Evolutionary conservation across 768 basidiomycete species (phyloP).

Genomic region (Mrakia blollopis): DNA sequence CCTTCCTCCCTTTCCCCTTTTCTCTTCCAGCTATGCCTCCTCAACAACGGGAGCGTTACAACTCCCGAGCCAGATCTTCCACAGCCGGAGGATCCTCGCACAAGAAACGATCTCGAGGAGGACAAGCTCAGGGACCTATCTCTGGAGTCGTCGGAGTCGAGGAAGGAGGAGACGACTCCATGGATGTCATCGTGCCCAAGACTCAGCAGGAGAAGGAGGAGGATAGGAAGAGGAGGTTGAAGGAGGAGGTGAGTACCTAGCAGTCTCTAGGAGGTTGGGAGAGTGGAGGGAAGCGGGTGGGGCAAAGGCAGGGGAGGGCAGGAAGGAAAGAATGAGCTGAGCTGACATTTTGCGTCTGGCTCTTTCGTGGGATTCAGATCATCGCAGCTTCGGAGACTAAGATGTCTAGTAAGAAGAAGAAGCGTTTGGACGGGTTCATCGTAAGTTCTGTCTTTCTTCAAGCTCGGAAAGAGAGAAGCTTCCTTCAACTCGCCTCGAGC

Average conservation of each 20-base stretch:
- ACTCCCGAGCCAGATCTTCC: constrained; percentile 65
- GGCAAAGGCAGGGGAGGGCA: too few relatives aligned
- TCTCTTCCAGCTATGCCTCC: constrained; percentile 22
- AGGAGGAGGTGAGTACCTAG: constrained; percentile 54
- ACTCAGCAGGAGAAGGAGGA: constrained; percentile 58
- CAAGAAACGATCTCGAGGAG: constrained; percentile 54
- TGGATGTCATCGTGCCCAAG: constrained; percentile 56
- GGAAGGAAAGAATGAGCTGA: neutral
- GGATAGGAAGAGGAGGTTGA: constrained; percentile 58
- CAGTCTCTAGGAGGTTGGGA: neutral
- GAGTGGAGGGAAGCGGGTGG: neutral
- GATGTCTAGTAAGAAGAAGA: constrained; percentile 79
- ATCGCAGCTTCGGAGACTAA: constrained; percentile 51
- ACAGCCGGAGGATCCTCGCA: constrained; percentile 57
- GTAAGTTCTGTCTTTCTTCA: constrained; percentile 49
- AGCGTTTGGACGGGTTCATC: constrained; percentile 85
- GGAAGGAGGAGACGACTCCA: constrained; percentile 51
- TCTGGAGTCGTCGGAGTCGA: constrained; percentile 32
- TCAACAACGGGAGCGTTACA: constrained; percentile 44
- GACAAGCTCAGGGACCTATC: constrained; percentile 18
- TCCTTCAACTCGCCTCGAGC: neutral
- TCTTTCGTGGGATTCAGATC: neutral
- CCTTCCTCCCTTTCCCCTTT: neutral
- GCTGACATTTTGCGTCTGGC: constrained; percentile 9
- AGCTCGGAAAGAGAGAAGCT: neutral